Conservation (phyloP, 306 rosid genomes). For the Cicer chorassanicum region DNA sequence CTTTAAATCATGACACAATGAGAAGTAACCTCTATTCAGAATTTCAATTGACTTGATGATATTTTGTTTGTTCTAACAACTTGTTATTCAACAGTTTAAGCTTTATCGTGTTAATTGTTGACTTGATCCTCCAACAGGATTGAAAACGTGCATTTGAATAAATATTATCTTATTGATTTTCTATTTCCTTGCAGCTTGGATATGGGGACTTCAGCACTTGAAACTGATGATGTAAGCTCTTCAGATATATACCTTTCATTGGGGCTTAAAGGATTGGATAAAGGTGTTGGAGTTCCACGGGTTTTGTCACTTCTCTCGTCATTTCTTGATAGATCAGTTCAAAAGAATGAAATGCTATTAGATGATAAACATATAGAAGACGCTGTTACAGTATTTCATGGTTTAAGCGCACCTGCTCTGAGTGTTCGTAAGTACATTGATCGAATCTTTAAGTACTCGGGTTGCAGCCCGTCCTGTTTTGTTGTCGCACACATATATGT, state of each 20-base stretch:
- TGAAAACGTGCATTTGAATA: constrained; percentile 21
- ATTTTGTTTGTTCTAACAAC: constrained; percentile 11
- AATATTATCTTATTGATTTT: constrained; percentile 16
- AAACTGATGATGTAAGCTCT: constrained; percentile 50
- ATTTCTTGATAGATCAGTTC: constrained; percentile 73
- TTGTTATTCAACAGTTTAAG: neutral
- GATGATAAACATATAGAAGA: constrained; percentile 60
- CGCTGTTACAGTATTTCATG: constrained; percentile 75
- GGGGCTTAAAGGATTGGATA: constrained; percentile 69
- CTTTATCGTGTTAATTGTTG: constrained; percentile 21
- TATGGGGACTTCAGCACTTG: constrained; percentile 72
- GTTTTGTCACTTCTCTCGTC: constrained; percentile 85
- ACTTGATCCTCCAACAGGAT: constrained; percentile 17
- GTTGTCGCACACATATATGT: constrained; percentile 76
- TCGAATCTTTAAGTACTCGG: constrained; percentile 88
- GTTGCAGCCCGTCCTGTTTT: constrained; percentile 97
- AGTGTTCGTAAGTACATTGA: constrained; percentile 77
- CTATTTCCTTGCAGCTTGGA: constrained; percentile 57
- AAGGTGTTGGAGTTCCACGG: constrained; percentile 69
- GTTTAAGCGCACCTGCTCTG: constrained; percentile 76
- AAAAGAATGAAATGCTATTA: constrained; percentile 64
- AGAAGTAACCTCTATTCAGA: constrained; percentile 6
- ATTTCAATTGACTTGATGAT: constrained; percentile 16
- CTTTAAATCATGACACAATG: constrained; percentile 24
- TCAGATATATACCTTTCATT: constrained; percentile 64